Evolutionary conservation across 108 stramenopile genomes (phyloP), one percentile per base, ranked within the genome.

Genomic region (Conticribra guillardii): DNA sequence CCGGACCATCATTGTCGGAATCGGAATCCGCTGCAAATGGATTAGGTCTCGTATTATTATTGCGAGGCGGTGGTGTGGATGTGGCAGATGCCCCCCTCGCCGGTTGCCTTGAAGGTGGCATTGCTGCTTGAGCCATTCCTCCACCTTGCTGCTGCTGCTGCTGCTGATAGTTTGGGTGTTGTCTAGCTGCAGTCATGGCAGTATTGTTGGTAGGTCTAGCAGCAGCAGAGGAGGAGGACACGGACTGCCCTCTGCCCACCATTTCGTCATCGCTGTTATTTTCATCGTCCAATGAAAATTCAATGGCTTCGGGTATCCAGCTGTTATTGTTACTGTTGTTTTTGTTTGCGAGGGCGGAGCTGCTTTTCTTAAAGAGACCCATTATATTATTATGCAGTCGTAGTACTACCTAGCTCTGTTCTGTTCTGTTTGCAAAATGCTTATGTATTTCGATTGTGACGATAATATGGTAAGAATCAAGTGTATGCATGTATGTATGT

Each of bases 281-380:
- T n/a, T n/a, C 1, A 17, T 56, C 55, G 9, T 31, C 55, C n/a
- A 33, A 30, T 56, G 28, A 28, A 56, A 62, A 62, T 62, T 62
- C 60, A 28, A 62, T 62, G 60, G 60, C 60, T 15, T 44, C 46
- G 45, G 60, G 60, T 23, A 62, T 62, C 60, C 60, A 62, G 19
- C 18, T 27, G 3, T 45, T 45, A 8, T 14, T 14, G 52, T 17
- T 41, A 11, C 11, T 41, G 37, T 41, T 41, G 37, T 41, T 41
- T 5, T 11, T 41, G 37, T 11, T 41, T 41, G 8, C 37, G 5
- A 11, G 8, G 11, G 37, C 37, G 37, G 37, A 41, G 37, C 8
- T 11, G 5, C 5, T 9, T 41, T 41, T 41, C 37, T 41, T 41
- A 11, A 41, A 41, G 8, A 41, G 37, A 11, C 37, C 37, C n/a